Conservation (phyloP, 2,329 filamentous ascomycete genomes). For the Dothiorella sarmentorum region DNA sequence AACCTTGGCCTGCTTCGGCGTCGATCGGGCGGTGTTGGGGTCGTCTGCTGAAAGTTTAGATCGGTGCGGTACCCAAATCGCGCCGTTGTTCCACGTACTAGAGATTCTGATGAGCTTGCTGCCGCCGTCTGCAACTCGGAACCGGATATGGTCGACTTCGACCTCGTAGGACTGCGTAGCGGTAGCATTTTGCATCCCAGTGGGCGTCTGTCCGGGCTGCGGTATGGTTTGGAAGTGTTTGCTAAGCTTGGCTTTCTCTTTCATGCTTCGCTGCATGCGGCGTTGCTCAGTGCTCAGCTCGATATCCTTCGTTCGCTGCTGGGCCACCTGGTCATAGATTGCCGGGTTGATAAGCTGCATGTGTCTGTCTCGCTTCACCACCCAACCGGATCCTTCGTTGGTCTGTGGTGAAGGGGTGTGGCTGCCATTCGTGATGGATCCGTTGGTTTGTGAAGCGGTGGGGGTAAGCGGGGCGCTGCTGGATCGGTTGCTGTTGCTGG, state of each 20-base stretch:
- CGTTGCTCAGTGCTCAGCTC: constrained; percentile 64
- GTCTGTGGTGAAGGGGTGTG: not conserved
- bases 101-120: constrained; percentile 75
- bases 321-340: constrained; percentile 70
- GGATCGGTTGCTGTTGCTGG: constrained; percentile 27
- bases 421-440: constrained; percentile 1
- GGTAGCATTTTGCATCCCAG: not conserved
- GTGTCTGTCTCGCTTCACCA: constrained; percentile 71
- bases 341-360: constrained; percentile 79
- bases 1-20: constrained; percentile 69
- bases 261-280: constrained; percentile 51
- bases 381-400: constrained; percentile 48
- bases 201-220: not conserved
- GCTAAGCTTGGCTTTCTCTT: constrained; percentile 58
- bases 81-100: constrained; percentile 59
- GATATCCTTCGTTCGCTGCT: constrained; percentile 66
- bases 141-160: constrained; percentile 67
- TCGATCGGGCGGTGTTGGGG: constrained; percentile 59
- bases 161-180: constrained; percentile 53
- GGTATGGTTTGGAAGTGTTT: constrained; percentile 39
- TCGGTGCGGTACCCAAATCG: not conserved
- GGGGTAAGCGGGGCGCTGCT: not conserved
- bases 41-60: constrained; percentile 46
- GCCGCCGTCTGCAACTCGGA: constrained; percentile 69
- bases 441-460: constrained; percentile 18